phyloP scores from a whole-genome alignment of 257 asterid species.

The Plectranthus barbatus region DNA sequence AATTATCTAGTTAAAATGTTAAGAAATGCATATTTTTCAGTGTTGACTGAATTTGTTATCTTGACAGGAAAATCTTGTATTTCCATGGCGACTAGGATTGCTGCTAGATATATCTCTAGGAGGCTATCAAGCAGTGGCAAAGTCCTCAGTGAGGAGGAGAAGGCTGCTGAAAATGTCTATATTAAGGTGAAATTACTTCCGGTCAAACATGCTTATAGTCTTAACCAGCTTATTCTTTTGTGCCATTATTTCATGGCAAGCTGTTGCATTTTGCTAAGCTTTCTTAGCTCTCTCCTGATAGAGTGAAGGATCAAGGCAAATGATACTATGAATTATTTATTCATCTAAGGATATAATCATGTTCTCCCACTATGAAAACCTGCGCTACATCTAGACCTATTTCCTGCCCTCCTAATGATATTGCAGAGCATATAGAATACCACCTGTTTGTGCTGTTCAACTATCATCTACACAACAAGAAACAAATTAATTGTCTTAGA shows the following conservation, averaged over 20 bases:
- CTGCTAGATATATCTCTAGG: slow-evolving; percentile 60
- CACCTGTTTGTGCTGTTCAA: too few species aligned
- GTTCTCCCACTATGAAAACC: not conserved
- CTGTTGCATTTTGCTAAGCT: slow-evolving; percentile 4
- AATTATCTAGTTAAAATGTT: not conserved
- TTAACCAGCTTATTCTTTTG: not conserved
- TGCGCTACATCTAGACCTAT: not conserved
- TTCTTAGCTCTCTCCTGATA: not conserved
- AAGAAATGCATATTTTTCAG: not conserved
- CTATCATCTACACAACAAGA: not conserved
- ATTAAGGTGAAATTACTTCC: slow-evolving; percentile 51
- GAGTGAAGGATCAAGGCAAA: not conserved
- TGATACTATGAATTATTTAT: not conserved
- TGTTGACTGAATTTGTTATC: not conserved
- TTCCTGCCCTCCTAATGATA: too few species aligned
- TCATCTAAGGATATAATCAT: not conserved
- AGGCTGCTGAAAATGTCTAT: slow-evolving; percentile 95
- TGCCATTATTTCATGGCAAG: not conserved
- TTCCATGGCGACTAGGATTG: slow-evolving; percentile 67
- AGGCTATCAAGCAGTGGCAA: slow-evolving; percentile 74
- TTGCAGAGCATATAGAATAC: too few species aligned
- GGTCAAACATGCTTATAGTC: not conserved
- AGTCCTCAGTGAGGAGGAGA: slow-evolving; percentile 84
- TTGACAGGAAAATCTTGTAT: slow-evolving; percentile 27
- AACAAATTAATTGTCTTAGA: not conserved